Evolutionary conservation across 2,329 filamentous ascomycete genomes (phyloP).

Genomic region (Blastomyces gilchristii): DNA sequence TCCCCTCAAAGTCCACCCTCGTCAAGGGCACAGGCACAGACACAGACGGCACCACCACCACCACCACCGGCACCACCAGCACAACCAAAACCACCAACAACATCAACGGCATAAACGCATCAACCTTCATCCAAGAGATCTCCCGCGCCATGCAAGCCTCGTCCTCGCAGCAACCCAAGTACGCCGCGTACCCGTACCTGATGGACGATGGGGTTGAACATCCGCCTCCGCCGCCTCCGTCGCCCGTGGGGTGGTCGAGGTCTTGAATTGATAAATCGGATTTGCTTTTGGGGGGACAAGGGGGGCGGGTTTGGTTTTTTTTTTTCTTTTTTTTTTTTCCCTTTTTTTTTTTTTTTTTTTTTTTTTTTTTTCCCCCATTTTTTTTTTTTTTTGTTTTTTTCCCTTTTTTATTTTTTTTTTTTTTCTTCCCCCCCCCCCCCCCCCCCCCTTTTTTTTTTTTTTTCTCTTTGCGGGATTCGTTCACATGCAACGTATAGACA

Average conservation of each 20-base stretch:
- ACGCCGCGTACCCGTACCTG: background rate
- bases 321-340: background rate
- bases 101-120: background rate
- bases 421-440: no score
- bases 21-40: background rate
- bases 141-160: slow-evolving; percentile 9
- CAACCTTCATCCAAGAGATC: slow-evolving; percentile 8
- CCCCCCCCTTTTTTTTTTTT: no score
- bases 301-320: background rate
- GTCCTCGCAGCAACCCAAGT: slow-evolving; percentile 4
- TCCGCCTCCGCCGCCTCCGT: slow-evolving; percentile 4
- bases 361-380: no score
- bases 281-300: background rate
- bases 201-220: slow-evolving; percentile 1
- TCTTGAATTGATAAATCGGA: background rate
- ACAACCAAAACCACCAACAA: background rate
- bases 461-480: background rate
- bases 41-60: background rate
- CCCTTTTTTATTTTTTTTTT: background rate
- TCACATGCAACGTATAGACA: background rate
- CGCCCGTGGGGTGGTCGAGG: slow-evolving; percentile 4
- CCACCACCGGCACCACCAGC: background rate
- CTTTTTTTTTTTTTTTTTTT: no score
- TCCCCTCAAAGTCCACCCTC: slow-evolving; percentile 1
- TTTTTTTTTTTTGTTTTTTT: background rate